phyloP scores from a whole-genome alignment of 495 filamentous ascomycete species.

The Trichoderma asperelloides region DNA sequence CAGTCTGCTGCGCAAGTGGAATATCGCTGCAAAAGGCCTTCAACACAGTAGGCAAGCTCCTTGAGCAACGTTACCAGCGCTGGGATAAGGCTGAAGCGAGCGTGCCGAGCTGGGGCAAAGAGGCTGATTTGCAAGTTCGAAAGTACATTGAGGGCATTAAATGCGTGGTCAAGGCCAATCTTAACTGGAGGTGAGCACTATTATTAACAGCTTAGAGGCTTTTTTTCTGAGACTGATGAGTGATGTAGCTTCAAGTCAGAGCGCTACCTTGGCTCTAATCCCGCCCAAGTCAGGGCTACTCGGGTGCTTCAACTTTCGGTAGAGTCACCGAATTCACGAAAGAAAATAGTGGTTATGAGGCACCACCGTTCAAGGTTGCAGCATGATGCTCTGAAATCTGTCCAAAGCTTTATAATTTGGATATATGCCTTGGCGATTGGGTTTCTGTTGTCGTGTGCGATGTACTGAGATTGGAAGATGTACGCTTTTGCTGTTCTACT shows the following conservation, averaged over 20 bases:
- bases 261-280: conserved; percentile 32
- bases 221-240: neutral
- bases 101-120: conserved; percentile 25
- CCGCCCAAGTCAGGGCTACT: conserved; percentile 22
- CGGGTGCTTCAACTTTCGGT: neutral
- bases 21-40: conserved; percentile 25
- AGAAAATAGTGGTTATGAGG: too few relatives aligned
- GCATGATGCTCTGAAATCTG: too few relatives aligned
- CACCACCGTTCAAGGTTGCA: too few relatives aligned
- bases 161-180: conserved; percentile 23
- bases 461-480: too few relatives aligned
- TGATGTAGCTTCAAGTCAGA: neutral
- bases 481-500: too few relatives aligned
- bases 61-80: conserved; percentile 20
- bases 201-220: neutral
- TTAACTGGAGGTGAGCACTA: conserved; percentile 27
- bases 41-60: conserved; percentile 19
- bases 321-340: neutral
- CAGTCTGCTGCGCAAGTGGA: conserved; percentile 20
- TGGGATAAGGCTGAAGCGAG: conserved; percentile 26
- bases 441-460: too few relatives aligned
- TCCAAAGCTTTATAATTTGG: too few relatives aligned
- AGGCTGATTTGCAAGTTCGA: conserved; percentile 22
- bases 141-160: conserved; percentile 26
- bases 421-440: too few relatives aligned